Evolutionary conservation across 306 rosid species (phyloP), one percentile per base, ranked within the genome.

Genomic region (Prosopis cineraria): DNA sequence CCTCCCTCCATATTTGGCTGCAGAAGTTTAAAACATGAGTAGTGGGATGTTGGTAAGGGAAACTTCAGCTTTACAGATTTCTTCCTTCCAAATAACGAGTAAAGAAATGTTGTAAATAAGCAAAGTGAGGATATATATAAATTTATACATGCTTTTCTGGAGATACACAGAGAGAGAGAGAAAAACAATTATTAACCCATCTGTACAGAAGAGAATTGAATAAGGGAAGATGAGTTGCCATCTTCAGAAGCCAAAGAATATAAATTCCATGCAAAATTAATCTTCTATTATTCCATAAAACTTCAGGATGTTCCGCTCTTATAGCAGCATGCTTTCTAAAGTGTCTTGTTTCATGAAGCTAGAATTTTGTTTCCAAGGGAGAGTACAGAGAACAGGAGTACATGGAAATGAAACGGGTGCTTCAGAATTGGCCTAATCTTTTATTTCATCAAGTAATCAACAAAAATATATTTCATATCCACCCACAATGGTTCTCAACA

Each of bases 1-100:
- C 91, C 88, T 29, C 98, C 96, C 24, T 93, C 93, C 94, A 92
- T 87, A 34, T 72, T 72, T 31, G 64, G 76, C 64, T 50, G 64
- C 22, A 31, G 24, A 60, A 70, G 73, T 81, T 52, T 11, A 47
- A 70, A 80, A 56, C 63, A 80, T 36, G 47, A 79, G 52, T 52
- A 72, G 39, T 39, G 67, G 33, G 48, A 39, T 63, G 53, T 62
- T 77, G 52, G 80, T 78, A 34, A 80, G 78, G 24, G 59, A 66
- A 37, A 25, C 73, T 56, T 56, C 68, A 65, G 58, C n/a, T 40
- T 40, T 52, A 52, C 37, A 50, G 33, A 40, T 76, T 41, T 27
- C 33, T 50, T 25, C 56, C 53, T 64, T 76, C 62, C 59, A 56
- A 82, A 66, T 7, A 60, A 66, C 52, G 52, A 4, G 7, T 45